Evolutionary conservation across 2,329 filamentous ascomycete species (phyloP).

Genomic region (Trichoderma breve): DNA sequence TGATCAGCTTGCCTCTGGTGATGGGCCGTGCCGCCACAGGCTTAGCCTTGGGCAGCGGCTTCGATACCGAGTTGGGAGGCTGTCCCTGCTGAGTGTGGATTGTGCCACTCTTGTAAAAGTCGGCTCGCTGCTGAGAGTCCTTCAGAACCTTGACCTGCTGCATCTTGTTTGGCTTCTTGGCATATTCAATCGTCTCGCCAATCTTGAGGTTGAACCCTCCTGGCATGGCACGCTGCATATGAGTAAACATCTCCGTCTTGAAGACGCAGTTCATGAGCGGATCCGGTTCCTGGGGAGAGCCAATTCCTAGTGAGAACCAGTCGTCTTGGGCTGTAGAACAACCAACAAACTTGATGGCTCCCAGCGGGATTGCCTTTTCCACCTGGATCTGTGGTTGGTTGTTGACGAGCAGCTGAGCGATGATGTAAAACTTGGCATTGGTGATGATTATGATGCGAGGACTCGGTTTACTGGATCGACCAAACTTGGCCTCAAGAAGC

Average conservation of each 20-base stretch:
- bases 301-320: slow-evolving; percentile 91
- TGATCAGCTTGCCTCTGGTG: slow-evolving; percentile 88
- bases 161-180: slow-evolving; percentile 95
- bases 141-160: slow-evolving; percentile 86
- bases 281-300: slow-evolving; percentile 88
- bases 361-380: slow-evolving; percentile 78
- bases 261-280: slow-evolving; percentile 90
- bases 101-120: slow-evolving; percentile 90
- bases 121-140: slow-evolving; percentile 72
- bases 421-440: slow-evolving; percentile 81
- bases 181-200: slow-evolving; percentile 83
- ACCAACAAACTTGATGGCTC: slow-evolving; percentile 84
- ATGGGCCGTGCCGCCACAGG: slow-evolving; percentile 86
- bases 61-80: slow-evolving; percentile 75
- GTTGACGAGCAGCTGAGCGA: slow-evolving; percentile 80
- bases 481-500: slow-evolving; percentile 88
- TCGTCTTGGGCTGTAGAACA: slow-evolving; percentile 83
- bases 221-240: slow-evolving; percentile 76
- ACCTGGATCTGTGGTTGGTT: slow-evolving; percentile 76
- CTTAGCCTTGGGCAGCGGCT: slow-evolving; percentile 82
- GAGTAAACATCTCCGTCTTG: slow-evolving; percentile 96
- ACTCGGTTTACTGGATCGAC: slow-evolving; percentile 89
- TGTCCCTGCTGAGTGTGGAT: slow-evolving; percentile 87
- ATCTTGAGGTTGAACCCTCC: slow-evolving; percentile 81
- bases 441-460: slow-evolving; percentile 84